Percentiles rank a stretch among this genome's conserved stretches.
Evolutionary conservation across 2,329 filamentous ascomycete genomes (phyloP).

Genomic region (Aspergillus versicolor): DNA sequence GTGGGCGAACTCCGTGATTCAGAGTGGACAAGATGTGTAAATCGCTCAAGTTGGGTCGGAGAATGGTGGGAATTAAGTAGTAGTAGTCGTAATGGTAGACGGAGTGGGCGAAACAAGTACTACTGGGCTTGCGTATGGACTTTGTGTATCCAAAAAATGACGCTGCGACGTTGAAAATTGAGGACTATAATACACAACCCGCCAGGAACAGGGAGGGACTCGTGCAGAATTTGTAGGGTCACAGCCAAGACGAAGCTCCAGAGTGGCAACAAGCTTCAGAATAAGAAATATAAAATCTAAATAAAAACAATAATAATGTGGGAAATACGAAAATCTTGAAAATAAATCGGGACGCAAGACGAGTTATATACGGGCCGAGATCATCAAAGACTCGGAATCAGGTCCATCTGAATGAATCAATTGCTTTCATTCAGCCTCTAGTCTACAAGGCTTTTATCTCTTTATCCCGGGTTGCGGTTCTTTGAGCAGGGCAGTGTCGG

Average conservation of each 20-base stretch:
- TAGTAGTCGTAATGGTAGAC: not conserved
- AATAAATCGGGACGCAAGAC: not conserved
- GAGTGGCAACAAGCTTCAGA: conserved; percentile 1
- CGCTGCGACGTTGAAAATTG: not conserved
- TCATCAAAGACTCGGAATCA: not conserved
- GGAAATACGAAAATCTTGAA: not conserved
- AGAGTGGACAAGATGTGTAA: not conserved
- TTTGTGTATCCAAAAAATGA: not conserved
- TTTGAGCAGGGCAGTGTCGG: not conserved
- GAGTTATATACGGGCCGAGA: not conserved
- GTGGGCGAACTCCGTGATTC: not conserved
- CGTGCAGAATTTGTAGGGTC: conserved; percentile 10
- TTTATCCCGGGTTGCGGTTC: not conserved
- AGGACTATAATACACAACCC: not conserved
- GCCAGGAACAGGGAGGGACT: conserved; percentile 11
- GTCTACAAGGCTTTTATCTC: conserved; percentile 2
- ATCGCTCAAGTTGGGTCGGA: not conserved
- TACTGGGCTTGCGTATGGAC: not conserved
- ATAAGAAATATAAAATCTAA: not conserved
- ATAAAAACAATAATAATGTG: not conserved
- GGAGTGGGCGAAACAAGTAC: not conserved
- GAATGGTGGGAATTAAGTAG: not conserved
- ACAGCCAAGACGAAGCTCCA: conserved; percentile 2
- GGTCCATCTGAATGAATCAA: not conserved
- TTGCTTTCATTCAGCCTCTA: not conserved